Evolutionary conservation across 768 basidiomycete genomes (phyloP).

Genomic region (Calvatia gigantea): DNA sequence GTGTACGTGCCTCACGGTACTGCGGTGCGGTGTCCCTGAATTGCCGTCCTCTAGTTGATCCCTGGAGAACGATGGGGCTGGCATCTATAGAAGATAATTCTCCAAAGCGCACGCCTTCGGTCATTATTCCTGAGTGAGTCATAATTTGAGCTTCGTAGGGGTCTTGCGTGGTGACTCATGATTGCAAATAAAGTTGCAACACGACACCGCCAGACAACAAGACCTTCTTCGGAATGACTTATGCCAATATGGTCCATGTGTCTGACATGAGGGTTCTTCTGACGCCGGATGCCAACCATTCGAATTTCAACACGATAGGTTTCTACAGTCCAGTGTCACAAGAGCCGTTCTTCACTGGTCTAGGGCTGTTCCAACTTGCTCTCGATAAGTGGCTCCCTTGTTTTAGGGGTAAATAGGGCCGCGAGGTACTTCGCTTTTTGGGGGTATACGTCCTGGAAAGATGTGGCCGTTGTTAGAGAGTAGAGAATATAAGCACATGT

Average conservation of each 20-base stretch:
- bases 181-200: conserved; percentile 31
- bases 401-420: conserved; percentile 20
- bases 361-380: conserved; percentile 42
- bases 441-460: neutral
- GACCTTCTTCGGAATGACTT: conserved; percentile 44
- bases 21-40: neutral
- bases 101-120: conserved; percentile 36
- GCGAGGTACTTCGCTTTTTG: too few relatives aligned
- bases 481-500: too few relatives aligned
- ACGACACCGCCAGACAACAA: conserved; percentile 22
- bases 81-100: conserved; percentile 45
- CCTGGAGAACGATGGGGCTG: conserved; percentile 49
- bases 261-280: conserved; percentile 46
- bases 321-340: conserved; percentile 47
- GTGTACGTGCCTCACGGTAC: conserved; percentile 27
- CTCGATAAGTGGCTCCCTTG: conserved; percentile 48
- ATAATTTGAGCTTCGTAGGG: neutral
- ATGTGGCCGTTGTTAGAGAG: neutral
- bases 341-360: conserved; percentile 43
- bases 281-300: conserved; percentile 44
- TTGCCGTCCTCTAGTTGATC: conserved; percentile 33
- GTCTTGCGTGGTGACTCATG: neutral
- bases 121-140: conserved; percentile 34
- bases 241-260: conserved; percentile 46
- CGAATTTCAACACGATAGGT: conserved; percentile 44